Conservation (phyloP, 1,284 basidiomycete species). For the Ceratobasidium sp. region DNA sequence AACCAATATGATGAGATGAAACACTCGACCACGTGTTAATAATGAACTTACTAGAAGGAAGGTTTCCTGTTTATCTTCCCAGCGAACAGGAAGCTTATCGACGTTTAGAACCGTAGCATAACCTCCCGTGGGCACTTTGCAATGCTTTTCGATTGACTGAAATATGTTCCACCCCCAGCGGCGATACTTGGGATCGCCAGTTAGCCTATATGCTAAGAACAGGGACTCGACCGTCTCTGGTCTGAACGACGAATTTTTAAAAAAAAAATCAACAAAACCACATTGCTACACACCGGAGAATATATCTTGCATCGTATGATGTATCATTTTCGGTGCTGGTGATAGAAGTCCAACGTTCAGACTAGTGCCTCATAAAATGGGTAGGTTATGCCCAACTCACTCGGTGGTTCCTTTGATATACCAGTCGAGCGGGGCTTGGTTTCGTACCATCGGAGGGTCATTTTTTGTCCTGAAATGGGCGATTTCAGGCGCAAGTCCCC, state of each 20-base stretch:
- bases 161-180: slow-evolving; percentile 89
- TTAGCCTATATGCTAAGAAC: slow-evolving; percentile 82
- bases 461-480: slow-evolving; percentile 70
- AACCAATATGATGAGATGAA: background rate
- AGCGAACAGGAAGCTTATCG: slow-evolving; percentile 67
- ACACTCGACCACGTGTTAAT: background rate
- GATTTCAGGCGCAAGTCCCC: slow-evolving; percentile 81
- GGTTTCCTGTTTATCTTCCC: slow-evolving; percentile 93
- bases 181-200: slow-evolving; percentile 81
- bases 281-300: slow-evolving; percentile 63
- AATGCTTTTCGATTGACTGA: slow-evolving; percentile 83
- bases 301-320: slow-evolving; percentile 83
- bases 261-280: background rate
- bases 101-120: slow-evolving; percentile 87
- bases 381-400: slow-evolving; percentile 51
- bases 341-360: background rate
- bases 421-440: slow-evolving; percentile 67
- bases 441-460: slow-evolving; percentile 52
- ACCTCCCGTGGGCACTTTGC: slow-evolving; percentile 74
- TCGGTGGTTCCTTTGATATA: slow-evolving; percentile 76
- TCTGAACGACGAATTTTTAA: slow-evolving; percentile 53
- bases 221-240: slow-evolving; percentile 94
- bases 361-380: background rate
- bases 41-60: slow-evolving; percentile 73
- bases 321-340: background rate